Conservation (phyloP, 108 stramenopile species). For the Nitzschia sp. region DNA sequence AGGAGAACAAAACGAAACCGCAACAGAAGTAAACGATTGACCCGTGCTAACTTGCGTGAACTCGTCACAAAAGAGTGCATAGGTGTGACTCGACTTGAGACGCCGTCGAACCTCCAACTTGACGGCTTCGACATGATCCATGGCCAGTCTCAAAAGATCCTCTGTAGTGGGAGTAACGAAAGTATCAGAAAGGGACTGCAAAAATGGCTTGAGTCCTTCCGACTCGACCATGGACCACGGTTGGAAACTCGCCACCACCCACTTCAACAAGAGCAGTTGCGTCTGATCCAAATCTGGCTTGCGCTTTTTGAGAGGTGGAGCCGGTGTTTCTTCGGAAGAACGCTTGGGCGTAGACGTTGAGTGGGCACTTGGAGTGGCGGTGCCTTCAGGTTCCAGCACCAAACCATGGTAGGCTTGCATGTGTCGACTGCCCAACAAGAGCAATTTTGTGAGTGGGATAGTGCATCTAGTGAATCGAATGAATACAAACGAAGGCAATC, state of each 20-base stretch:
- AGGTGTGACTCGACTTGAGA: neutral
- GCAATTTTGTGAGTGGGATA: neutral
- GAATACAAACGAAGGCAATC: no score
- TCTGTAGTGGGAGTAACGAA: conserved; percentile 10
- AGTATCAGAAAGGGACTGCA: neutral
- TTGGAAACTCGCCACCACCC: conserved; percentile 16
- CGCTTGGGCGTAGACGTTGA: neutral
- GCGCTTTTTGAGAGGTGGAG: conserved; percentile 24
- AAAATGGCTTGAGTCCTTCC: conserved; percentile 5
- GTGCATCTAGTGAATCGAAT: neutral
- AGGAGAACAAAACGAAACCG: conserved; percentile 22
- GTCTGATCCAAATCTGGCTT: conserved; percentile 14
- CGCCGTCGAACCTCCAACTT: conserved; percentile 12
- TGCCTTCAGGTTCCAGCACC: conserved; percentile 1
- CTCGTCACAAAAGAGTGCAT: conserved; percentile 2
- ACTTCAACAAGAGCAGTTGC: conserved; percentile 8
- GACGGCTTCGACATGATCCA: conserved; percentile 13
- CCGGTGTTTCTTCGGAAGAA: conserved; percentile 4
- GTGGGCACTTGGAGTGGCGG: neutral
- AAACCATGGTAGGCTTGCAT: conserved; percentile 29
- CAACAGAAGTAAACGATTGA: conserved; percentile 3
- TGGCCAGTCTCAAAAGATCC: conserved; percentile 10
- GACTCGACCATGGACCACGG: conserved; percentile 18
- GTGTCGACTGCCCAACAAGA: conserved; percentile 11
- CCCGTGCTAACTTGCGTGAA: neutral